Evolutionary conservation across 2,329 filamentous ascomycete genomes (phyloP).

Genomic region (Onygenales sp.): DNA sequence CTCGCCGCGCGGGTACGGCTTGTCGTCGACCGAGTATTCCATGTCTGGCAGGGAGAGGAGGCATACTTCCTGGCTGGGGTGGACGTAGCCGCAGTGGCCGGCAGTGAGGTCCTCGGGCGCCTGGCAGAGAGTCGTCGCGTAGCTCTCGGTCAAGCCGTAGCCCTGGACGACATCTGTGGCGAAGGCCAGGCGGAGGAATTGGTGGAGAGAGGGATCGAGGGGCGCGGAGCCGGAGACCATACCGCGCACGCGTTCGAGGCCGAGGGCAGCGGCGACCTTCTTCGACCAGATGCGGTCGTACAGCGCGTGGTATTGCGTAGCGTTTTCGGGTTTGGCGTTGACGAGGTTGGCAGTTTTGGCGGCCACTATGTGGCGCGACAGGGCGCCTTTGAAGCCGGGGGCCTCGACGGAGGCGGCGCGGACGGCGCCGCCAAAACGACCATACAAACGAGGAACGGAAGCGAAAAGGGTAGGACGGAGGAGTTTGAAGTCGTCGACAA

Average conservation of each 20-base stretch:
- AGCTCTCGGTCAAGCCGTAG: slow-evolving; percentile 90
- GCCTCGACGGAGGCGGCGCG: slow-evolving; percentile 69
- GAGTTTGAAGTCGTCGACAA: slow-evolving; percentile 86
- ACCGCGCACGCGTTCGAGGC: slow-evolving; percentile 60
- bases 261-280: slow-evolving; percentile 76
- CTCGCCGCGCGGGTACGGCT: slow-evolving; percentile 83
- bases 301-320: slow-evolving; percentile 49
- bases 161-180: slow-evolving; percentile 73
- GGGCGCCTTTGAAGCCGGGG: slow-evolving; percentile 66
- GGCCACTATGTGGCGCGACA: slow-evolving; percentile 70
- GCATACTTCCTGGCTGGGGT: slow-evolving; percentile 62
- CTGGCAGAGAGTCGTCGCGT: slow-evolving; percentile 67
- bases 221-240: slow-evolving; percentile 88
- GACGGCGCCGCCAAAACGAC: slow-evolving; percentile 78
- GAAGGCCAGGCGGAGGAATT: slow-evolving; percentile 79
- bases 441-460: slow-evolving; percentile 86
- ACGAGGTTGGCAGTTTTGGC: slow-evolving; percentile 74
- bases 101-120: slow-evolving; percentile 58
- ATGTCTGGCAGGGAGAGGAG: slow-evolving; percentile 84
- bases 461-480: slow-evolving; percentile 74
- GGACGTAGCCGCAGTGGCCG: slow-evolving; percentile 72
- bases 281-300: slow-evolving; percentile 71
- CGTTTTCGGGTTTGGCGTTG: slow-evolving; percentile 55
- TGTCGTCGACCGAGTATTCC: slow-evolving; percentile 82
- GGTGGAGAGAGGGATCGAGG: slow-evolving; percentile 76